Evolutionary conservation across 257 asterid genomes (phyloP), one percentile per base, ranked within the genome.

Genomic region (Misopates orontium): DNA sequence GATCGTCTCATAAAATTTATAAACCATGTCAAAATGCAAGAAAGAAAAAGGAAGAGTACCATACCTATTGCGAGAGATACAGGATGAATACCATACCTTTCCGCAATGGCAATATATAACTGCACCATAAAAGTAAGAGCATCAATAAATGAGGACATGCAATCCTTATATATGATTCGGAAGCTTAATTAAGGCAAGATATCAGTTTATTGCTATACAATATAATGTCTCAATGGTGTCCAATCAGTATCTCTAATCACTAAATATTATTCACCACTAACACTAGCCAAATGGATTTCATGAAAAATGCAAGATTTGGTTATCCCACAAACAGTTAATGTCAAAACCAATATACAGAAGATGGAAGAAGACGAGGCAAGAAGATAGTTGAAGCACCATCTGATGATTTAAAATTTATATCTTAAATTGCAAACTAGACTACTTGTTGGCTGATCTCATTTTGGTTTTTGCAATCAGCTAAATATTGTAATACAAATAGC

Each of bases 41-140:
- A 59, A n/a, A 59, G 32, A 11, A 50, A 62, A 24, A 4, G 61
- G 60, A 9, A 36, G 42, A 21, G 44, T 61, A 67, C 41, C 47
- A 60, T 80, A 92, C 96, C 97, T 78, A 89, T 80, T 53, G 97
- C 88, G 42, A 92, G 82, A 61, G 96, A 85, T 73, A 89, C 89
- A 11, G 97, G 98, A 67, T 81, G 93, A 63, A 92, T 31, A 23
- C 81, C 81, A 70, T 78, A 83, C 66, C 71, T 74, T 70, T 68
- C 52, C 7, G 93, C 88, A 61, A 87, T 83, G 71, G 82, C 79
- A 44, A 82, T 55, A 70, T 92, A 89, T 60, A 71, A 64, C 95
- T 92, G 91, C 75, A 68, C 72, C 54, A 80, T 57, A 62, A 41
- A n/a, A 55, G 32, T 50, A 57, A 52, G 58, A 65, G 23, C 56